Evolutionary conservation across 1,139 yeast species (phyloP), one percentile per base, ranked within the genome.

Genomic region (Protomyces macrosporus): DNA sequence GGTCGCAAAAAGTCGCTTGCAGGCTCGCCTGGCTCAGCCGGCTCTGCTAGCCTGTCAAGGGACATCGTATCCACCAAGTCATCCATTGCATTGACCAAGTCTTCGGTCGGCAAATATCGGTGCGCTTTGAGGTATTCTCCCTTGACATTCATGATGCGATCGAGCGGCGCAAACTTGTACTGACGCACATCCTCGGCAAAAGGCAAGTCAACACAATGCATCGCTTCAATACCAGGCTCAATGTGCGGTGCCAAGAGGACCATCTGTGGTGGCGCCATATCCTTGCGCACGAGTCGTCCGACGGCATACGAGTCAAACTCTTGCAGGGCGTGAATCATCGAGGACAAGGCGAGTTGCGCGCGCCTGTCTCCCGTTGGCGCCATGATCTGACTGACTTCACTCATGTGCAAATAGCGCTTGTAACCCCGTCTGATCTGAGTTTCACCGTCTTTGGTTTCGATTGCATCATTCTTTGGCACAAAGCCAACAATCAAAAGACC

Each of bases 111-210:
- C 70, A 1, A 82, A 81, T 37, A 73, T 66, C 62, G 65, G 45
- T 55, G 70, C 67, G 50, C 55, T 5, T 69, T 69, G 45, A 76
- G 67, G 9, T 69, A 65, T 53, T 73, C 73, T 1, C 79, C 80
- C 7, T 74, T 71, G 2, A 76, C 72, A 4, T 76, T 74, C 35
- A 69, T 71, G 23, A 77, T 68, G 3, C 76, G 73, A 0, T 78
- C 72, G 56, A 88, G 73, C 32, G 76, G 75, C 0, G 88, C 86
- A 69, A 88, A 87, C 55, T 78, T 78, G 14, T 87, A 84, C 12
- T 82, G 76, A 67, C 86, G 83, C 68, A 84, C 87, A 72, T 91
- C 97, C 69, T 90, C 96, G 40, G 81, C 81, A 73, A 83, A 88
- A 0, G 97, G 96, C n/a, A 90, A 9, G 16, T 60, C 50, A 40